Evolutionary conservation across 2,329 filamentous ascomycete species (phyloP), one percentile per base, ranked within the genome.

Genomic region (Lasiodiplodia sp.): DNA sequence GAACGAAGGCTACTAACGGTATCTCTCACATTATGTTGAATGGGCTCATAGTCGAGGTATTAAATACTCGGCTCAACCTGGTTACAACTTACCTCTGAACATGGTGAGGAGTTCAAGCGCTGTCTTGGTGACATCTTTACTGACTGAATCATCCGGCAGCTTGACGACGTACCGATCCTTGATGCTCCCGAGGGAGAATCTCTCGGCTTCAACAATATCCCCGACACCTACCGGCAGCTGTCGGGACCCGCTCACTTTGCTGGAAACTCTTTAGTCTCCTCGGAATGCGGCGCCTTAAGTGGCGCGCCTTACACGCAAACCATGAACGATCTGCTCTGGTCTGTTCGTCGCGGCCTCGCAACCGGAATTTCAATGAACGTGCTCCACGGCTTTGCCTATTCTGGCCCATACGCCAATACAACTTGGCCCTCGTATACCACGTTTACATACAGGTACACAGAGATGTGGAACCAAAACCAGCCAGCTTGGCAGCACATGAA

Each of bases 381-480:
- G 4, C 71, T 85, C 8, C 84, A 86, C 68, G 84, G 83, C 0
- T 75, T 75, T 55, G 72, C 82, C 0, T 83, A 81, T 58, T 77
- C 78, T 0, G 80, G 79, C 2, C 71, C 79, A 6, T 85, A 85
- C 67, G 72, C 72, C 0, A 79, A 82, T 60, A 85, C 84, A 0
- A 85, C 84, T 0, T 86, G 84, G 84, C 84, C 84, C 0, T 82
- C 81, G 0, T 84, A 79, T 60, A 80, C 80, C 0, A 77, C 83
- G 0, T 85, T 86, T 68, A 69, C 64, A 7, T 85, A 83, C 70
- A 49, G 75, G 0, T 84, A 81, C 66, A 78, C 78, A 0, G 80
- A 82, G 23, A 78, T 81, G 73, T 78, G 80, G 68, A 75, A 75
- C 5, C 74, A 72, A 0, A 75, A 79, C 5, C 80, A 83, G 64